Conservation (phyloP, 805 yeast species). For the Soucietia sequanensis region DNA sequence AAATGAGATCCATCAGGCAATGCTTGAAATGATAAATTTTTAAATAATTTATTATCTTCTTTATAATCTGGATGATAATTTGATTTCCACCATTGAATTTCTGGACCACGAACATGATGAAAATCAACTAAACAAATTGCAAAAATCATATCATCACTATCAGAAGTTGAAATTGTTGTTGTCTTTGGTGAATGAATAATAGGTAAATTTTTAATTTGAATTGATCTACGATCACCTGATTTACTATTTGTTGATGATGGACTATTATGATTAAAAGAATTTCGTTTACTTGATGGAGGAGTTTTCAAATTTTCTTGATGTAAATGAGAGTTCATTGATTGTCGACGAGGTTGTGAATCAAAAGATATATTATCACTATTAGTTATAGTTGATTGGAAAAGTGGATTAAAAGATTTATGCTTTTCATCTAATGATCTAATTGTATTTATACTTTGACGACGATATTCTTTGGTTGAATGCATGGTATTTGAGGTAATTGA, state of each 20-base stretch:
- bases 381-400: background rate
- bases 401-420: background rate
- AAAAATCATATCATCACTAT: slow-evolving; percentile 49
- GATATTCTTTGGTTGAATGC: background rate
- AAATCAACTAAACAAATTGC: slow-evolving; percentile 91
- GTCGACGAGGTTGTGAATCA: background rate
- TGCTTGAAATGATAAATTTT: slow-evolving; percentile 89
- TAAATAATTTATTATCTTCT: slow-evolving; percentile 58
- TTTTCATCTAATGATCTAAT: background rate
- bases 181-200: slow-evolving; percentile 16
- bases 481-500: background rate
- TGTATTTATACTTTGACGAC: background rate
- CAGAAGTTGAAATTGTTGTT: slow-evolving; percentile 8
- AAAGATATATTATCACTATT: background rate
- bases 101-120: slow-evolving; percentile 92
- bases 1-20: slow-evolving; percentile 95
- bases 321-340: background rate
- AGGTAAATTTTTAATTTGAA: slow-evolving; percentile 39
- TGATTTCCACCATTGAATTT: slow-evolving; percentile 81
- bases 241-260: background rate
- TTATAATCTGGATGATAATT: slow-evolving; percentile 38
- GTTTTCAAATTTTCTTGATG: background rate
- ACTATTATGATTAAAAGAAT: background rate
- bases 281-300: slow-evolving; percentile 2
- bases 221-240: slow-evolving; percentile 18